Conservation (phyloP, 495 filamentous ascomycete genomes). For the Acidiella bohemica region DNA sequence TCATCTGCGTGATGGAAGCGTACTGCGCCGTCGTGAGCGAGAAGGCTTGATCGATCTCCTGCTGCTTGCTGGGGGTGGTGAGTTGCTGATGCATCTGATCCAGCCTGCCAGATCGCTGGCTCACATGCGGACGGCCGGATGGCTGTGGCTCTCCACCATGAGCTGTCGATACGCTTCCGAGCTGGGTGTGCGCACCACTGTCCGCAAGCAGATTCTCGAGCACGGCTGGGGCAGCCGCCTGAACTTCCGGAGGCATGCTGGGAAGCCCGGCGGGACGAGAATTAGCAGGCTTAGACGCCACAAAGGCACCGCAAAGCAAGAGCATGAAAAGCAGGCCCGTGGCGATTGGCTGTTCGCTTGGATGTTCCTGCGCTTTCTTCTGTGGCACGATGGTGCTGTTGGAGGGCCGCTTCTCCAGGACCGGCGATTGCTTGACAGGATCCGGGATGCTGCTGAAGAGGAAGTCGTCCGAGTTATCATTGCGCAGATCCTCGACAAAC, state of each 20-base stretch:
- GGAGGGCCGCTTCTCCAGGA: slow-evolving; percentile 20
- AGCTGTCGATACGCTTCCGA: no score
- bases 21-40: slow-evolving; percentile 76
- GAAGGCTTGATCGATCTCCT: slow-evolving; percentile 83
- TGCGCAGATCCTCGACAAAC: slow-evolving; percentile 48
- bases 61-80: slow-evolving; percentile 63
- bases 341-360: slow-evolving; percentile 29
- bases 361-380: slow-evolving; percentile 41
- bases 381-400: slow-evolving; percentile 34
- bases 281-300: slow-evolving; percentile 68
- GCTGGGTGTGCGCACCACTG: slow-evolving; percentile 41
- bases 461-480: slow-evolving; percentile 35
- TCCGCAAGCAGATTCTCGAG: slow-evolving; percentile 80
- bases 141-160: slow-evolving; percentile 14
- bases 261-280: slow-evolving; percentile 52
- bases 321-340: slow-evolving; percentile 46
- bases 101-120: slow-evolving; percentile 36
- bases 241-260: slow-evolving; percentile 81
- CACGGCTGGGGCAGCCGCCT: slow-evolving; percentile 78
- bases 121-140: slow-evolving; percentile 14
- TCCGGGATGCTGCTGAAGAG: slow-evolving; percentile 34
- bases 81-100: slow-evolving; percentile 63
- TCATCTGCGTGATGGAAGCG: slow-evolving; percentile 63
- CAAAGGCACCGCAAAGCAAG: slow-evolving; percentile 90
- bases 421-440: slow-evolving; percentile 8